Percentiles rank a stretch among this genome's conserved stretches.
Evolutionary conservation across 163 green algal genomes (phyloP).

Genomic region (Picocystis sp.): DNA sequence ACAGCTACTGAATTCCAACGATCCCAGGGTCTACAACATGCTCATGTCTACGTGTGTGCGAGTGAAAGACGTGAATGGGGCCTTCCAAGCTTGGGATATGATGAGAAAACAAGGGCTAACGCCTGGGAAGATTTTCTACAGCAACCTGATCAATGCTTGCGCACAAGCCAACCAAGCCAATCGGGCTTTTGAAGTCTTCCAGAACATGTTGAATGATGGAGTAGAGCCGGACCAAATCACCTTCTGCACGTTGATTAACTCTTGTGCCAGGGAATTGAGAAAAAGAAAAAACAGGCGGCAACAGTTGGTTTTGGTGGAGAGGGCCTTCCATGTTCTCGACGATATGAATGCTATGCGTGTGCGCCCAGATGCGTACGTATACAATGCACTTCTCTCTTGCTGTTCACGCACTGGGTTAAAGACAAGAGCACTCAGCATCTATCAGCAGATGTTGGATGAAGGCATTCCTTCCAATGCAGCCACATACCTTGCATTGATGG

Average conservation of each 20-base stretch:
- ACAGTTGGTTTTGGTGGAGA: constrained; percentile 63
- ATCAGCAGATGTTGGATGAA: no score
- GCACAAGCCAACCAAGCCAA: constrained; percentile 38
- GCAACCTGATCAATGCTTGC: constrained; percentile 52
- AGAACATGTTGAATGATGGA: constrained; percentile 27
- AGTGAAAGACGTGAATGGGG: constrained; percentile 26
- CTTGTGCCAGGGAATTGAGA: constrained; percentile 25
- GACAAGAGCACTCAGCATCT: no score
- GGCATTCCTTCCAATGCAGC: no score
- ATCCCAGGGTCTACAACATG: constrained; percentile 49
- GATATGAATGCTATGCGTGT: constrained; percentile 24
- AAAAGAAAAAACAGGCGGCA: constrained; percentile 21
- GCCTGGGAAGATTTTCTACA: constrained; percentile 49
- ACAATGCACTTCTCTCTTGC: constrained; percentile 43
- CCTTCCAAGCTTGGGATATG: neutral
- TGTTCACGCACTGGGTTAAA: no score
- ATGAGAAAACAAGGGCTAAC: constrained; percentile 25
- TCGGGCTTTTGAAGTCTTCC: constrained; percentile 35
- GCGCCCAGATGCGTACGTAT: constrained; percentile 34
- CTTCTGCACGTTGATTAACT: constrained; percentile 35
- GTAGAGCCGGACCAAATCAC: constrained; percentile 24
- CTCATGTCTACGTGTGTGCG: constrained; percentile 37
- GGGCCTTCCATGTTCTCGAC: constrained; percentile 34
- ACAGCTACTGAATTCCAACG: constrained; percentile 27
- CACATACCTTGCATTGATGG: no score